A percentile compares a stretch with the other conserved stretches of the same genome.
phyloP scores from a whole-genome alignment of 2,329 filamentous ascomycete genomes.

The Colletotrichum lupini region DNA sequence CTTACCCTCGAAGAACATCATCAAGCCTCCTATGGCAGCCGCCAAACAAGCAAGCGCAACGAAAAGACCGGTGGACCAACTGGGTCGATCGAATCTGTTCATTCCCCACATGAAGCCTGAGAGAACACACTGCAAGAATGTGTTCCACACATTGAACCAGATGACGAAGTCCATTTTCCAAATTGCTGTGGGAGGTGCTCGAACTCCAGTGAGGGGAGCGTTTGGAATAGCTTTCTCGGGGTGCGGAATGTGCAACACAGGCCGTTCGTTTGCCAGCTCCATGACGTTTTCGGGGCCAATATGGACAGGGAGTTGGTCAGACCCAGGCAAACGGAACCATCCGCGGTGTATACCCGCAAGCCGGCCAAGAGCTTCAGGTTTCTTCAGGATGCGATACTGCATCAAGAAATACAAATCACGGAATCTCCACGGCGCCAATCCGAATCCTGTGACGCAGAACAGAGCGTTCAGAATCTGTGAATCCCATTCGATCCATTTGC shows the following conservation, averaged over 20 bases:
- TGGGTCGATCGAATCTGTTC: conserved; percentile 78
- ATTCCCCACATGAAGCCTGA: conserved; percentile 87
- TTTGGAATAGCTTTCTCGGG: conserved; percentile 73
- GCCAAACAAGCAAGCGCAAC: conserved; percentile 79
- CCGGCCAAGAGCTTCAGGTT: conserved; percentile 69
- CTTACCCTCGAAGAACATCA: conserved; percentile 79
- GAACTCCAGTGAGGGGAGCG: conserved; percentile 76
- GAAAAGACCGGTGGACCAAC: conserved; percentile 83
- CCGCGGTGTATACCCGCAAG: conserved; percentile 79
- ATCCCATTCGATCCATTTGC: conserved; percentile 87
- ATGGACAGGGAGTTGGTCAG: conserved; percentile 64
- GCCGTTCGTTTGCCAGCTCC: conserved; percentile 48
- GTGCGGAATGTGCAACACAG: conserved; percentile 66
- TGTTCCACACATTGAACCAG: conserved; percentile 84
- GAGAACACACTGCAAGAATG: conserved; percentile 78
- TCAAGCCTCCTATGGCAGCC: conserved; percentile 74
- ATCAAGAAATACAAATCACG: conserved; percentile 81
- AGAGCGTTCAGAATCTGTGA: conserved; percentile 86
- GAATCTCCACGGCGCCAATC: conserved; percentile 85
- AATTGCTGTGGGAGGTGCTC: conserved; percentile 72
- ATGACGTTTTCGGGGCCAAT: conserved; percentile 65
- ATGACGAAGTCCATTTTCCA: conserved; percentile 87
- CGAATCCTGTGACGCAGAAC: conserved; percentile 89
- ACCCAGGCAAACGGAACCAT: conserved; percentile 81
- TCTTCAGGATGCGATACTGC: conserved; percentile 67